Base-by-base conservation (phyloP, 805 yeast genomes). In the Wickerhamiella sorbophila region DNA sequence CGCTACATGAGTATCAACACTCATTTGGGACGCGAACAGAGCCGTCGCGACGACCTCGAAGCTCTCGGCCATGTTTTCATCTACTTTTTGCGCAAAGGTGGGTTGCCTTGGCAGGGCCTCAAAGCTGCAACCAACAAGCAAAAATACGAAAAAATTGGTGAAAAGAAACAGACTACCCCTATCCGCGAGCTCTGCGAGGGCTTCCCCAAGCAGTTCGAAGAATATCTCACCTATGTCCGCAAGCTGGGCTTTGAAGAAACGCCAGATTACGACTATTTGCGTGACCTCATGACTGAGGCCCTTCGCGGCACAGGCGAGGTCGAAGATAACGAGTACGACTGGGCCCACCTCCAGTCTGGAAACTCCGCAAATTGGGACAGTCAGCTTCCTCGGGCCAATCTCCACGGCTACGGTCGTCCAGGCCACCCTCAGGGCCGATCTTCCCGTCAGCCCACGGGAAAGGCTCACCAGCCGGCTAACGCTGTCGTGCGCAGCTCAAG, bases 81-180 rank as follows among this genome's bases (percentile, higher is more conserved):
- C 68, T 91, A 91, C 64, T 91, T 91, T 62, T 63, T 88, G 50
- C 48, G 52, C 31, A 31, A 38, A 15, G 98, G 98, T 36, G 83
- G 84, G 45, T 69, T 91, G 56, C 98, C 98, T 48, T 91, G 98
- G 98, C 98, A 91, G 67, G 98, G 98, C 20, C 70, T 91, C 52
- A 88, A 91, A 62, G 98, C 98, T 5, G 95, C 95, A 50, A 87
- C 95, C 33, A 91, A 91, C 69, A 88, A 91, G 64, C 95, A 85
- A 55, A 91, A 91, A 65, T 91, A 91, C 63, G 97, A 91, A 61
- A 87, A 86, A 60, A 91, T 91, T 60, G 97, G 98, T 46, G 93
- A 87, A 59, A 88, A 86, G 67, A 91, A 91, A 61, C 85, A 87
- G 64, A 71, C 85, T 2, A 88, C 98, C 1, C 78, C 82, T 38